phyloP scores from a whole-genome alignment of 495 filamentous ascomycete species.

The Achaetomiella virescens region DNA sequence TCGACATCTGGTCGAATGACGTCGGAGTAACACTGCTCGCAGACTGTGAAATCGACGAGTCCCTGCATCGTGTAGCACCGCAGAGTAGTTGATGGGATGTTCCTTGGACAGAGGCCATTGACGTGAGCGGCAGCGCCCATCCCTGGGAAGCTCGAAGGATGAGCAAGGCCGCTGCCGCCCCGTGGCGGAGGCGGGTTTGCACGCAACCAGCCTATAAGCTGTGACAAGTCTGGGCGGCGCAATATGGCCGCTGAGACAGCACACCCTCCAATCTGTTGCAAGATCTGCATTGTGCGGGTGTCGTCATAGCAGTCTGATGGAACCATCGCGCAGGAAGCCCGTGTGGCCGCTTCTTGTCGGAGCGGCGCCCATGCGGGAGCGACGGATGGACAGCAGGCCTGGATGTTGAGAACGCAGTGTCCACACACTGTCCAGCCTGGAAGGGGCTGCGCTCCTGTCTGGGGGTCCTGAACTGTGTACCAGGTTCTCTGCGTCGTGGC shows the following conservation, averaged over 20 bases:
- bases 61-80: constrained; percentile 14
- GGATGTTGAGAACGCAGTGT: constrained; percentile 1
- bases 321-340: constrained; percentile 4
- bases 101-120: constrained; percentile 6
- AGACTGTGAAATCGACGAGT: constrained; percentile 8
- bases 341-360: background rate
- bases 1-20: background rate
- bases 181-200: constrained; percentile 5
- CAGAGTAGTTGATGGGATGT: background rate
- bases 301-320: constrained; percentile 13
- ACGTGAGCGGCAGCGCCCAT: background rate
- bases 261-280: constrained; percentile 5
- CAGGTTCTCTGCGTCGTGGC: background rate
- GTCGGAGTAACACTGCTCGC: constrained; percentile 10
- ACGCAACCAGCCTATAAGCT: constrained; percentile 5
- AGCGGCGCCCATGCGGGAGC: background rate
- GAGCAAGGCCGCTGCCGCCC: background rate
- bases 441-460: background rate
- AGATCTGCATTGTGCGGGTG: background rate
- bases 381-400: constrained; percentile 9
- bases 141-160: background rate
- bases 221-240: constrained; percentile 1
- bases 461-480: constrained; percentile 9
- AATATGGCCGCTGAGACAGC: background rate
- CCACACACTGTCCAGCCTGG: constrained; percentile 10